Evolutionary conservation across 345 rosid species (phyloP), one percentile per base, ranked within the genome.

Genomic region (Eutrema heterophyllum): DNA sequence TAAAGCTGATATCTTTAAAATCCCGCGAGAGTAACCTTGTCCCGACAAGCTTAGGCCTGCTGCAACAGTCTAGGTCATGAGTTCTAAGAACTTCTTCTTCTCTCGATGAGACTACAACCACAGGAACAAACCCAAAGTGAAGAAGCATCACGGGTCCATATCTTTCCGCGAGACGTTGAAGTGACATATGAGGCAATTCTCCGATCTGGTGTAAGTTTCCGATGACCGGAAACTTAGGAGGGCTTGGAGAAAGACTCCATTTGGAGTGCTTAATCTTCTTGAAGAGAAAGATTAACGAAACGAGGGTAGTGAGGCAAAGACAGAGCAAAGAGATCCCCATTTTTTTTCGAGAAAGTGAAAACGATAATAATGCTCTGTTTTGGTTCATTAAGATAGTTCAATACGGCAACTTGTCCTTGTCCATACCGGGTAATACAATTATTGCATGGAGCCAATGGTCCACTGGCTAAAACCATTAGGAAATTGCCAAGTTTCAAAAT

Each of bases 61-160:
- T 75, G 64, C 85, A 82, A 65, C 83, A 79, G 12, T 53, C 76
- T 2, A 79, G 65, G 53, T 82, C 85, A 44, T 77, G 81, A n/a
- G 56, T 64, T 55, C 44, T 71, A 10, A 81, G 71, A 8, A 81
- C 78, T 49, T 75, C 64, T 75, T 55, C 82, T 66, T 78, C 80
- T 15, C 18, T 78, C 0, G 82, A 81, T 16, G 82, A 68, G 63
- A 81, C 12, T 10, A 81, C 66, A 14, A 41, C 44, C 2, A 72
- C 24, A 9, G 80, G 82, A 2, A 71, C 62, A 45, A 74, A 67
- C 0, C 82, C 84, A 6, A 75, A 64, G 50, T 56, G 70, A 5
- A 81, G 51, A 61, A 66, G 73, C 70, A 81, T 62, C 16, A 75
- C 75, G 1, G 70, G 73, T 13, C 84, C 84, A 5, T 63, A 63